These are phyloP conservation scores for Cyberlindnera mycetangii DNA, from an alignment of 805 yeast genomes.

Conservation along the genomic window DNA sequence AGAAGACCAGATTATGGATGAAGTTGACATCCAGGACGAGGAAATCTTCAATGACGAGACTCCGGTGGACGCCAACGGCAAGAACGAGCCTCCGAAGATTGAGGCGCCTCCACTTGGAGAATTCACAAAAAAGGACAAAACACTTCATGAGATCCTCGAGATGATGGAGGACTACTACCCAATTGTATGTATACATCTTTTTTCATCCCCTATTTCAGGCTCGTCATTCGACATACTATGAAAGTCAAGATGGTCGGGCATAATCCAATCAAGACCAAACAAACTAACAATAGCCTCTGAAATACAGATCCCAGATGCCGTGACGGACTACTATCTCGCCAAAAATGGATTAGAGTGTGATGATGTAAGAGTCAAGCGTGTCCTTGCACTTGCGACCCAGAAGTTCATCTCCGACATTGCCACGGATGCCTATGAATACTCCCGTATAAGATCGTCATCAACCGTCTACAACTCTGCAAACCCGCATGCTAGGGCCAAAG, in stretches of 20 bases:
- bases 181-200: slow-evolving; percentile 32
- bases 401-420: slow-evolving; percentile 93
- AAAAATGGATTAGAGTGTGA: slow-evolving; percentile 82
- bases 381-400: slow-evolving; percentile 93
- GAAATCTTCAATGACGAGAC: slow-evolving; percentile 25
- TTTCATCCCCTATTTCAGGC: not conserved
- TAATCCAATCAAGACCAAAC: not conserved
- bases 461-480: slow-evolving; percentile 83
- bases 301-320: slow-evolving; percentile 80
- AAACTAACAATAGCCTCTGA: slow-evolving; percentile 2
- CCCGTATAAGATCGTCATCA: slow-evolving; percentile 84
- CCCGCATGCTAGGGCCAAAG: slow-evolving; percentile 83
- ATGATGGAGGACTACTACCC: slow-evolving; percentile 95
- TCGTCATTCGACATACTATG: not conserved
- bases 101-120: slow-evolving; percentile 51
- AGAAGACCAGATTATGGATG: slow-evolving; percentile 16
- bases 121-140: slow-evolving; percentile 72
- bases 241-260: not conserved
- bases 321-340: slow-evolving; percentile 85
- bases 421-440: slow-evolving; percentile 93
- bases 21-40: slow-evolving; percentile 29
- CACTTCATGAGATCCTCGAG: slow-evolving; percentile 77
- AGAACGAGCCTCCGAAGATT: slow-evolving; percentile 17
- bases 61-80: slow-evolving; percentile 1
- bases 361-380: slow-evolving; percentile 65